A percentile compares a stretch with the other conserved stretches of the same genome.
Evolutionary conservation across 805 yeast species (phyloP).

Genomic region (Diddensiella transvaalensis): DNA sequence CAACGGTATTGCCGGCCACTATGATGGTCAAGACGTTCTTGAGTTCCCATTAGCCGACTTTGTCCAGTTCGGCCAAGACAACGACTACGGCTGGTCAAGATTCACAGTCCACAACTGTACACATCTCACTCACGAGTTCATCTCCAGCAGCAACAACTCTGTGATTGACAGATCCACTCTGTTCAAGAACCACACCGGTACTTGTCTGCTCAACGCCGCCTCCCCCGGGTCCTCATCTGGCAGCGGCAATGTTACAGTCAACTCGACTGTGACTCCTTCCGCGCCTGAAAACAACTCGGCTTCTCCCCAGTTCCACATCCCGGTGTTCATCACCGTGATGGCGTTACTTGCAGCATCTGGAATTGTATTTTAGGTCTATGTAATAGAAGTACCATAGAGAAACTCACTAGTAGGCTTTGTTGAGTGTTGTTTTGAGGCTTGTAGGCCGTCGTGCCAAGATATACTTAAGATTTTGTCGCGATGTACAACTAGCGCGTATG

Average conservation of each 20-base stretch:
- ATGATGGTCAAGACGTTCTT: slow-evolving; percentile 23
- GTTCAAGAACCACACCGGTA: slow-evolving; percentile 21
- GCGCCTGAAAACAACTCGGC: background rate
- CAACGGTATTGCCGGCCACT: slow-evolving; percentile 29
- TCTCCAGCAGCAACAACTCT: slow-evolving; percentile 21
- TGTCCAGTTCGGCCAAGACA: slow-evolving; percentile 15
- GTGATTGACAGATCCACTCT: slow-evolving; percentile 26
- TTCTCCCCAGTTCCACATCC: background rate
- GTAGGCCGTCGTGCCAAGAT: too few relatives aligned
- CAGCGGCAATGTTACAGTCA: background rate
- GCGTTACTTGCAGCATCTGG: background rate
- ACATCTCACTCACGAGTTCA: slow-evolving; percentile 27
- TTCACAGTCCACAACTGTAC: slow-evolving; percentile 29
- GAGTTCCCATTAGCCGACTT: slow-evolving; percentile 10
- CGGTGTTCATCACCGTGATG: background rate
- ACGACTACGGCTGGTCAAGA: slow-evolving; percentile 25
- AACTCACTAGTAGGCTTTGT: too few relatives aligned
- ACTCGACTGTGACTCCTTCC: background rate
- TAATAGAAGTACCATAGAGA: too few relatives aligned
- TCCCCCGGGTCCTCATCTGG: background rate
- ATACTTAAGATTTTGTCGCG: too few relatives aligned
- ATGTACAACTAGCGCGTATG: too few relatives aligned
- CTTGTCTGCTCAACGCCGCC: background rate
- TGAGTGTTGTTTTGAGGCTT: too few relatives aligned
- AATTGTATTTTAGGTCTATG: background rate